phyloP scores from a whole-genome alignment of 371 early-diverging fungal species.

The Chytridiales sp. region DNA sequence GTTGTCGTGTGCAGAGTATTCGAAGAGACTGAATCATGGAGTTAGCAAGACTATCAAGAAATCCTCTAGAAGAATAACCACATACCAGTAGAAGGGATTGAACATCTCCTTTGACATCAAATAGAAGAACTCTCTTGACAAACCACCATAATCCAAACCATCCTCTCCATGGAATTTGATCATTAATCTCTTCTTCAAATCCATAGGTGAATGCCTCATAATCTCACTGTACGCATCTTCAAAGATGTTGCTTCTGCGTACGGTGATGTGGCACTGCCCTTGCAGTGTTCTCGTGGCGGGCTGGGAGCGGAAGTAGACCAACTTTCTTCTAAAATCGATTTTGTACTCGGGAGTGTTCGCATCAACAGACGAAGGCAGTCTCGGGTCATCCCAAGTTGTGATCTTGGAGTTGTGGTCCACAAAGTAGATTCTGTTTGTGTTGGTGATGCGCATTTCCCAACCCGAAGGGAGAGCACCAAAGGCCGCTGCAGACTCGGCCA shows the following conservation, averaged over 20 bases:
- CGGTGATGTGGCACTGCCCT: constrained; percentile 91
- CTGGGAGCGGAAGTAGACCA: constrained; percentile 60
- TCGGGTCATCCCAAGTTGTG: constrained; percentile 83
- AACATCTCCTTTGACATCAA: constrained; percentile 86
- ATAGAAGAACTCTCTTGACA: constrained; percentile 85
- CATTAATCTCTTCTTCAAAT: constrained; percentile 91
- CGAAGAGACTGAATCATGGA: constrained; percentile 74
- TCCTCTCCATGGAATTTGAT: constrained; percentile 98
- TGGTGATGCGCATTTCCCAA: constrained; percentile 97
- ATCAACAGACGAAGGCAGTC: constrained; percentile 90
- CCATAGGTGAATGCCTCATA: constrained; percentile 80
- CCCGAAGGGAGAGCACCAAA: constrained; percentile 90
- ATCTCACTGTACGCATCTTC: constrained; percentile 92
- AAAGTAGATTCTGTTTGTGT: constrained; percentile 76
- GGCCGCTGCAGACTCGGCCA: constrained; percentile 70
- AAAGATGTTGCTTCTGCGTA: constrained; percentile 83
- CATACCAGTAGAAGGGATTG: constrained; percentile 74
- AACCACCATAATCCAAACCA: constrained; percentile 97
- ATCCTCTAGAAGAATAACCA: neutral
- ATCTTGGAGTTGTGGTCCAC: constrained; percentile 54
- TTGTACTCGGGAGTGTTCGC: constrained; percentile 83
- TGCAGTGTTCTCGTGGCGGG: constrained; percentile 85
- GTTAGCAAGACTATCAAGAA: neutral
- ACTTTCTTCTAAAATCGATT: constrained; percentile 26
- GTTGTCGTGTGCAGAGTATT: constrained; percentile 95